Conservation (phyloP, 371 early-diverging fungal genomes). For the Apophysomyces sp. region DNA sequence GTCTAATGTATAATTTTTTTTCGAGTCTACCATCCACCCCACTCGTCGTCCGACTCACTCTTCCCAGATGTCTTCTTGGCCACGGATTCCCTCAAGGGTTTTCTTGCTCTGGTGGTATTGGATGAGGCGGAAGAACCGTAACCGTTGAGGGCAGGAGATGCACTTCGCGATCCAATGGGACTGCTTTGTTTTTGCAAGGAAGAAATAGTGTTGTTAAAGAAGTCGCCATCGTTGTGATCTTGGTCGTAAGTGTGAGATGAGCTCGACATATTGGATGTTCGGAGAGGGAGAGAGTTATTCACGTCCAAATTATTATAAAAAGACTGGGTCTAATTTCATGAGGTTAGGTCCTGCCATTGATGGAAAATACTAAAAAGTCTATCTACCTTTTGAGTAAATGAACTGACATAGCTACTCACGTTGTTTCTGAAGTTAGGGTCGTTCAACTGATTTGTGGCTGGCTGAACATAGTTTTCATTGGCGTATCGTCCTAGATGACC, state of each 20-base stretch:
- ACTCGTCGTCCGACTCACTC: slow-evolving; percentile 58
- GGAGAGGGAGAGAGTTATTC: slow-evolving; percentile 6
- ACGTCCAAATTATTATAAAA: slow-evolving; percentile 18
- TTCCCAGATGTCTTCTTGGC: slow-evolving; percentile 25
- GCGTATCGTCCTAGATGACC: slow-evolving; percentile 67
- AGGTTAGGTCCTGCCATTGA: not conserved
- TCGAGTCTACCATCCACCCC: slow-evolving; percentile 48
- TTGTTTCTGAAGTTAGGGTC: slow-evolving; percentile 84
- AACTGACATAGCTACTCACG: slow-evolving; percentile 67
- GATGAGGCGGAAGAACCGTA: slow-evolving; percentile 11
- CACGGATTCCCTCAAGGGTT: slow-evolving; percentile 31
- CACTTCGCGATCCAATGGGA: slow-evolving; percentile 30
- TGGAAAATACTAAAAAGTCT: slow-evolving; percentile 4
- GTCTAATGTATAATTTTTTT: not conserved
- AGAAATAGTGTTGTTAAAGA: slow-evolving; percentile 44
- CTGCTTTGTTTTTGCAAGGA: slow-evolving; percentile 34
- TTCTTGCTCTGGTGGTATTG: slow-evolving; percentile 32
- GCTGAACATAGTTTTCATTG: slow-evolving; percentile 80
- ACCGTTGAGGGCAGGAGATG: slow-evolving; percentile 27
- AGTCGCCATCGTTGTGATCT: slow-evolving; percentile 35
- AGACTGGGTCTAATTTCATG: slow-evolving; percentile 14
- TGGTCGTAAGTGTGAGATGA: slow-evolving; percentile 13
- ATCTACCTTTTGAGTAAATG: slow-evolving; percentile 66
- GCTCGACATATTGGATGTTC: slow-evolving; percentile 13
- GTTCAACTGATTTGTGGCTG: slow-evolving; percentile 82